A percentile compares a stretch with the other conserved stretches of the same genome.
Conservation (phyloP, 2,329 filamentous ascomycete genomes). For the Xylaria sp. region DNA sequence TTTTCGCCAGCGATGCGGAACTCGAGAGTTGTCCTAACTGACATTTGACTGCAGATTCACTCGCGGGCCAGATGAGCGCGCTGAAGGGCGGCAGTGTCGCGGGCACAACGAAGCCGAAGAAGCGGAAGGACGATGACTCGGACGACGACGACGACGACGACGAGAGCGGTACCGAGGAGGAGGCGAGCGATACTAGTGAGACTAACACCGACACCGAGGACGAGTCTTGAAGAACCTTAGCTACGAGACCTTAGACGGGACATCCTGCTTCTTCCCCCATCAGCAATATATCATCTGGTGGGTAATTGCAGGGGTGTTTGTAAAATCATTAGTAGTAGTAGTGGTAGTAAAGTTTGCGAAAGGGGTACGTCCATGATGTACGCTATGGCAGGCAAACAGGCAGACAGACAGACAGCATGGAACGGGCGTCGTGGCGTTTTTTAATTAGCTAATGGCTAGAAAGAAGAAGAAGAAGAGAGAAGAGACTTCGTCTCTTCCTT, state of each 20-base stretch:
- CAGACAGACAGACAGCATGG: conserved; percentile 1
- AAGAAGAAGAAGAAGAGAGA: not conserved
- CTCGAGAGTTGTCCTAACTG: conserved; percentile 30
- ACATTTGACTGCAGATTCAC: conserved; percentile 64
- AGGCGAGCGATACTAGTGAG: conserved; percentile 66
- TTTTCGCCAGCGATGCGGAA: not conserved
- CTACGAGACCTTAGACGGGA: not conserved
- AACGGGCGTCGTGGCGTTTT: not conserved
- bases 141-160: conserved; percentile 69
- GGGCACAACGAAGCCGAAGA: conserved; percentile 58
- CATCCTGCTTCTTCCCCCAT: too few species aligned
- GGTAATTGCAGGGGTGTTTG: too few species aligned
- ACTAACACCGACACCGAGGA: conserved; percentile 72
- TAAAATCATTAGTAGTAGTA: too few species aligned
- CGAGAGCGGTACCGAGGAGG: conserved; percentile 81
- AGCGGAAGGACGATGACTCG: conserved; percentile 59
- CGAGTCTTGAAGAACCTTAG: conserved; percentile 47
- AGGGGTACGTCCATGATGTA: not conserved
- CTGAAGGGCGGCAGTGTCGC: conserved; percentile 71
- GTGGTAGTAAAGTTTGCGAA: too few species aligned
- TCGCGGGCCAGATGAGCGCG: conserved; percentile 88
- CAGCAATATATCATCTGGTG: not conserved
- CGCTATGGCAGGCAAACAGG: not conserved
- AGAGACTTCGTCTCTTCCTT: not conserved
- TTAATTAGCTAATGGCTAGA: not conserved